Evolutionary conservation across 805 yeast genomes (phyloP), one percentile per base, ranked within the genome.

Genomic region (Nakazawaea molendinolei): DNA sequence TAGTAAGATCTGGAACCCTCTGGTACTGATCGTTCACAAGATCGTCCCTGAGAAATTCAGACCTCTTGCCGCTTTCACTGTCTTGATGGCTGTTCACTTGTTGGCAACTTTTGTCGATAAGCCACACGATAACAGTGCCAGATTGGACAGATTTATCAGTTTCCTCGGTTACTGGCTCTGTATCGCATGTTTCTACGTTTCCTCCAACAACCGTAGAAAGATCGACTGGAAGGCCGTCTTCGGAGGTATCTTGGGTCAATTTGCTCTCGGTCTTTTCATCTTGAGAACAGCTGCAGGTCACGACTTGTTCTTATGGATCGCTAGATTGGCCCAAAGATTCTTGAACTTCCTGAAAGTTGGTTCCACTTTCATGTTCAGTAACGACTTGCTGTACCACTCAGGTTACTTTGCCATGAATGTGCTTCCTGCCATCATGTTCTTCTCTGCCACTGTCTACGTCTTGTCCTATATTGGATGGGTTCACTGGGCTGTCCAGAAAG

Each of bases 361-460:
- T 56, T 76, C 74, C 16, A 79, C 80, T 3, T 76, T 76, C 55
- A 55, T 76, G 47, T 68, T 79, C 24, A 53, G 55, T 41, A 39
- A 48, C 2, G 61, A 58, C 4, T 62, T 67, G 20, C 50, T 77
- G 15, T 43, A 56, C 15, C 41, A 55, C 14, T 52, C 18, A 49
- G 60, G 68, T 6, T 65, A 61, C 63, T 76, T 76, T 54, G 65
- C 74, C 55, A 69, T 76, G 51, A 55, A 76, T 5, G 79, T 76
- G 20, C 58, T 76, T 40, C 80, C 82, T n/a, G 69, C 79, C 3
- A 76, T 76, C 35, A 60, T 74, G 13, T 76, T 76, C 65, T 76
- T 76, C 59, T 76, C 76, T 34, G 77, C 82, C 12, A 67, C 74
- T 41, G 69, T 76, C 30, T 80, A 75, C 48, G 67, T 76, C 34